phyloP scores from a whole-genome alignment of 1,139 yeast species.

The Eremothecium gossypii region DNA sequence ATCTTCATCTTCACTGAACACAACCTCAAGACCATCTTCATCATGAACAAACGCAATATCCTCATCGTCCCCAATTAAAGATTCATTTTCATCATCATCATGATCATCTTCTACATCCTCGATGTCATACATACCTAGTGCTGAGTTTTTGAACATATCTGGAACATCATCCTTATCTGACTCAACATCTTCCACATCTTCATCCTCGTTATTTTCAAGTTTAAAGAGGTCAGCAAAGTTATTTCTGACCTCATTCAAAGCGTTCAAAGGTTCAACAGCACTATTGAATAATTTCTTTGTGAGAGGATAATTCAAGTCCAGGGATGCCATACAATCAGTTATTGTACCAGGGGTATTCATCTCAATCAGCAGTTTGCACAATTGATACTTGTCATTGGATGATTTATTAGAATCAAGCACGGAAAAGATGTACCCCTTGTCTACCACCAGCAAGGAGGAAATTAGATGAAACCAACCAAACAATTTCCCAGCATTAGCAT shows the following conservation, averaged over 20 bases:
- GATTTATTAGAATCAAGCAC: constrained; percentile 45
- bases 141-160: constrained; percentile 76
- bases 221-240: constrained; percentile 50
- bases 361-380: constrained; percentile 59
- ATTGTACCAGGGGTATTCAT: constrained; percentile 52
- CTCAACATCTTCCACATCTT: constrained; percentile 56
- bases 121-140: constrained; percentile 89
- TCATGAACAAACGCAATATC: constrained; percentile 33
- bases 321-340: constrained; percentile 47
- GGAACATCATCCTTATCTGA: constrained; percentile 67
- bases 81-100: constrained; percentile 36
- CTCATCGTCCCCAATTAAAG: constrained; percentile 32
- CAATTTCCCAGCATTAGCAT: constrained; percentile 22
- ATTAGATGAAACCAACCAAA: constrained; percentile 27
- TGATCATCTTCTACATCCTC: constrained; percentile 64
- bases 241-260: constrained; percentile 54
- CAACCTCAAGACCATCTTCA: constrained; percentile 34
- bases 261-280: constrained; percentile 51
- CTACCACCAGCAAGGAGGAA: constrained; percentile 34
- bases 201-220: constrained; percentile 49
- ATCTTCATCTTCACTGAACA: constrained; percentile 34
- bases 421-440: constrained; percentile 52
- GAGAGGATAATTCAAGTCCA: constrained; percentile 66
- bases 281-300: constrained; percentile 49
- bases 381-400: constrained; percentile 48